Conservation (phyloP, 805 yeast genomes). For the Myxozyma lipomycoides region DNA sequence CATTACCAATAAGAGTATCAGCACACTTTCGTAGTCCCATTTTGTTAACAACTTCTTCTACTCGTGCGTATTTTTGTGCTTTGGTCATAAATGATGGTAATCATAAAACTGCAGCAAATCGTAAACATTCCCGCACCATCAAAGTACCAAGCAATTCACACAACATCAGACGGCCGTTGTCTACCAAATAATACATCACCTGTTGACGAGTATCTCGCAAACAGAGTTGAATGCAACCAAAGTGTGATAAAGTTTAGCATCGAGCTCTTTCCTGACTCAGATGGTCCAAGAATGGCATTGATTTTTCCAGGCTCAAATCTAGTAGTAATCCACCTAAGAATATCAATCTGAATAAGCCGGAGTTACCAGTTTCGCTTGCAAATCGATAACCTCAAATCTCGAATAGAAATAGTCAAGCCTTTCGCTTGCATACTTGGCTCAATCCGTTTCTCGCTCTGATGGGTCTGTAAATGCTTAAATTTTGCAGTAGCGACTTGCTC, state of each 20-base stretch:
- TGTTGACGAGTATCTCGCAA: constrained; percentile 34
- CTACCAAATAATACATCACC: constrained; percentile 49
- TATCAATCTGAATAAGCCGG: constrained; percentile 34
- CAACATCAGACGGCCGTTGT: constrained; percentile 35
- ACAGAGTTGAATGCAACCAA: constrained; percentile 45
- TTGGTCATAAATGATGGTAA: constrained; percentile 44
- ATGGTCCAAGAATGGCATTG: constrained; percentile 76
- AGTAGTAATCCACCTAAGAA: constrained; percentile 49
- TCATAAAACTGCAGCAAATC: constrained; percentile 66
- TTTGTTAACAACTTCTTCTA: constrained; percentile 57
- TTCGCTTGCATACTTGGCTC: too few relatives aligned
- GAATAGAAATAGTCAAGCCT: constrained; percentile 7
- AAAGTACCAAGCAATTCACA: constrained; percentile 59
- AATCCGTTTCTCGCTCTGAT: too few relatives aligned
- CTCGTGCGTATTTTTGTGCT: constrained; percentile 46
- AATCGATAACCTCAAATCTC: constrained; percentile 31
- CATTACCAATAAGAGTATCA: constrained; percentile 64
- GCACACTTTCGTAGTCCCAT: constrained; percentile 74
- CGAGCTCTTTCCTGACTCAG: constrained; percentile 76
- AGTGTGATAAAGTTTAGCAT: constrained; percentile 60
- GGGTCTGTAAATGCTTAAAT: not conserved
- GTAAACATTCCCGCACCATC: constrained; percentile 73
- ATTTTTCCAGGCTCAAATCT: constrained; percentile 52
- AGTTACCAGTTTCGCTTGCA: constrained; percentile 15
- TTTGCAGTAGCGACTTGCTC: not conserved